Evolutionary conservation across 129 eudicot species (phyloP).

Genomic region (Ambrosia trifida): DNA sequence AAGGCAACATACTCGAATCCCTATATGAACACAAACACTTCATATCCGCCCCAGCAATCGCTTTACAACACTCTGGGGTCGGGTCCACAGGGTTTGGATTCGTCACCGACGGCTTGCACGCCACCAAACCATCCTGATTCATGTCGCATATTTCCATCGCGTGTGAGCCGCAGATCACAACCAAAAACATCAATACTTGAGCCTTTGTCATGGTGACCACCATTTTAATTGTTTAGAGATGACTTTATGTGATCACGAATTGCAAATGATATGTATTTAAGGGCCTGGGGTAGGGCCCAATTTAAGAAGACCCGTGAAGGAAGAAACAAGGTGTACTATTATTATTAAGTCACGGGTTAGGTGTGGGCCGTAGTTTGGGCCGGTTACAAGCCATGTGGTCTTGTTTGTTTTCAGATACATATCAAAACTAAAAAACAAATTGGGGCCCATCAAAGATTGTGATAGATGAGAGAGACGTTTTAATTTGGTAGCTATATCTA

Average conservation of each 20-base stretch:
- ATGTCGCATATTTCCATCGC: constrained; percentile 50
- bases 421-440: background rate
- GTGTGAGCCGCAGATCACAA: constrained; percentile 24
- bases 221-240: background rate
- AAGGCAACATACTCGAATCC: constrained; percentile 58
- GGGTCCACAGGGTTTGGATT: constrained; percentile 55
- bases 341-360: constrained; percentile 38
- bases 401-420: constrained; percentile 17
- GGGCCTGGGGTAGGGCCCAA: constrained; percentile 19
- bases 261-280: constrained; percentile 23
- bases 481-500: too few relatives aligned
- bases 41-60: constrained; percentile 55
- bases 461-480: background rate
- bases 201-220: constrained; percentile 6
- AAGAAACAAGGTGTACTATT: constrained; percentile 2
- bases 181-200: constrained; percentile 10
- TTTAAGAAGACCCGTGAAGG: constrained; percentile 48
- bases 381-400: constrained; percentile 20
- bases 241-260: constrained; percentile 30
- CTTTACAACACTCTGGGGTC: constrained; percentile 51
- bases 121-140: constrained; percentile 49
- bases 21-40: constrained; percentile 59
- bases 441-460: constrained; percentile 12
- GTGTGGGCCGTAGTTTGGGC: constrained; percentile 33
- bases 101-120: constrained; percentile 65